Conservation (phyloP, 306 rosid genomes). For the Begonia masoniana region DNA sequence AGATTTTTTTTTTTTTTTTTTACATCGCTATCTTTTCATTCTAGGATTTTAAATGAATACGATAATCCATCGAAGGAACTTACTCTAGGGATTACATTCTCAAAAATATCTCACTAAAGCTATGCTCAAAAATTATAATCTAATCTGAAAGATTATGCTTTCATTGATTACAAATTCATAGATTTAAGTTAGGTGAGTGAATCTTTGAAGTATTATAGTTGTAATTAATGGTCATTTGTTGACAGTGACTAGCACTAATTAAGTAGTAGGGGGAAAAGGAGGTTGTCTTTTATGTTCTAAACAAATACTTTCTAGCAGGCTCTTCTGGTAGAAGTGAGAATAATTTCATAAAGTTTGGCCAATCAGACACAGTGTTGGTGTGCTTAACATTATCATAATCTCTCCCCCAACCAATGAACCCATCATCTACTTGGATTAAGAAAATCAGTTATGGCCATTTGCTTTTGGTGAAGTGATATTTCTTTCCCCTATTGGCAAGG, state of each 20-base stretch:
- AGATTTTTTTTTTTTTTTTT: no score
- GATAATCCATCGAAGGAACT: no score
- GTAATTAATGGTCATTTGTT: no score
- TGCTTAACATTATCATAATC: neutral
- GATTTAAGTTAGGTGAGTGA: no score
- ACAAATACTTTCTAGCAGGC: conserved; percentile 8
- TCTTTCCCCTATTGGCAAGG: conserved; percentile 31
- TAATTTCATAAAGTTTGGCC: neutral
- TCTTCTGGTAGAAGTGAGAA: conserved; percentile 12
- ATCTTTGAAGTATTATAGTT: no score
- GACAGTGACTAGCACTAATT: conserved; percentile 11
- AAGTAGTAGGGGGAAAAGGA: conserved; percentile 10
- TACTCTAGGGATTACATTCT: no score
- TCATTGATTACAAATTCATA: no score
- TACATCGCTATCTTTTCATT: no score
- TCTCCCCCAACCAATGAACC: neutral
- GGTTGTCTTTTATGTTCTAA: conserved; percentile 12
- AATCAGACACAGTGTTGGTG: neutral
- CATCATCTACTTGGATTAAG: neutral
- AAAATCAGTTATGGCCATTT: conserved; percentile 1
- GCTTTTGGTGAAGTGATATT: conserved; percentile 8
- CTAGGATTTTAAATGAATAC: no score
- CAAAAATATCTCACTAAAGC: no score
- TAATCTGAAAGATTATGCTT: no score
- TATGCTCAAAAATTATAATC: no score